phyloP scores from a whole-genome alignment of 1,284 basidiomycete genomes.

The Trichosporon sp. region DNA sequence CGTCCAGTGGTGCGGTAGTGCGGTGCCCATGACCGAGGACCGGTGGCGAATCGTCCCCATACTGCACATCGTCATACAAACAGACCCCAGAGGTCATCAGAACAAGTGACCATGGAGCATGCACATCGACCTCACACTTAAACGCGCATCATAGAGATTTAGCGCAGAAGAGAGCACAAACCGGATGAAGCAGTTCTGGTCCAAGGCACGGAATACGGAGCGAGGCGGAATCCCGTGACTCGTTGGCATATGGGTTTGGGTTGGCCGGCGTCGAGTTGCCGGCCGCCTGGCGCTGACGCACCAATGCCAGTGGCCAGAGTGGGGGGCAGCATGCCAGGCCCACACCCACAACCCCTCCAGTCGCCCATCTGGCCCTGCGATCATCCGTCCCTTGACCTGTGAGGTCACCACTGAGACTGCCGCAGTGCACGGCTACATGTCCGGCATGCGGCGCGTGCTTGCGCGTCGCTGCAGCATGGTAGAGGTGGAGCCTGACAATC shows the following conservation, averaged over 20 bases:
- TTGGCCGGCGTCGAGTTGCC: too few species aligned
- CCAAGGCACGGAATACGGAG: neutral
- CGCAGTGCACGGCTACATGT: neutral
- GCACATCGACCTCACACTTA: neutral
- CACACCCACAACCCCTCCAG: neutral
- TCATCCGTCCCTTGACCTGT: neutral
- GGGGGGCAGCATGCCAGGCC: neutral
- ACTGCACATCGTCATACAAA: neutral
- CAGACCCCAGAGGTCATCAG: neutral
- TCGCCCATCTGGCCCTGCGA: neutral
- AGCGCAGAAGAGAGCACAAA: neutral
- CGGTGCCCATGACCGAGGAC: constrained; percentile 3
- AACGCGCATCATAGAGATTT: neutral
- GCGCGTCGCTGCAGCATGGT: neutral
- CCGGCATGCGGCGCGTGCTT: neutral
- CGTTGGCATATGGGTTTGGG: too few species aligned
- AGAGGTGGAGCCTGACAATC: neutral
- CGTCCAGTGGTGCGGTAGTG: neutral
- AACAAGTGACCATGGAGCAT: neutral
- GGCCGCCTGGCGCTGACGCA: too few species aligned
- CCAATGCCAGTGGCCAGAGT: neutral
- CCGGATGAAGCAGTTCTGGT: neutral
- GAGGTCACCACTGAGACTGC: neutral
- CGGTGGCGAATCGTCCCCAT: neutral
- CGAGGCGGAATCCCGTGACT: neutral